These are phyloP conservation scores for Colletotrichum chlorophyti DNA, from an alignment of 2,329 filamentous ascomycete species.

Conservation along the genomic window DNA sequence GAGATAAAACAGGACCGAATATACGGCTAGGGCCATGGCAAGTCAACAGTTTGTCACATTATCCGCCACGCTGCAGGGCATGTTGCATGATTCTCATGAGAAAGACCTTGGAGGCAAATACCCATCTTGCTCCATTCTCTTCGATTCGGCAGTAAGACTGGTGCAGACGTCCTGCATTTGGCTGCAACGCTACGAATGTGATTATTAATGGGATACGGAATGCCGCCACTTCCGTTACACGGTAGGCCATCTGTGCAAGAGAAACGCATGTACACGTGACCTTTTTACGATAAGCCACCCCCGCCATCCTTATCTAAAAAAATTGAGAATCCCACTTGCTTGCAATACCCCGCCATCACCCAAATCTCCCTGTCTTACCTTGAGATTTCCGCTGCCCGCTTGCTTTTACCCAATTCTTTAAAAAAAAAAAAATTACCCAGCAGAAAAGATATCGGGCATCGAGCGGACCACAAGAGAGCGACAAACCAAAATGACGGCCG, in stretches of 20 bases:
- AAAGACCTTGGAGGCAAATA: too few species aligned
- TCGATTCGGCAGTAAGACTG: background rate
- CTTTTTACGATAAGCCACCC: constrained; percentile 12
- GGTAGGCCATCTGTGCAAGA: too few species aligned
- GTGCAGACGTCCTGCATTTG: background rate
- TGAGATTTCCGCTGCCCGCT: background rate
- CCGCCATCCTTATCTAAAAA: constrained; percentile 17
- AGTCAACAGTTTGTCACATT: too few species aligned
- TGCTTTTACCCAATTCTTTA: background rate
- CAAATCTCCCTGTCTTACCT: constrained; percentile 1
- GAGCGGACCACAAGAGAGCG: background rate
- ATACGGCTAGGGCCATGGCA: too few species aligned
- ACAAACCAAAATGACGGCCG: constrained; percentile 24
- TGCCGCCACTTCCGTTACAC: background rate
- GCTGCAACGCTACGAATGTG: background rate
- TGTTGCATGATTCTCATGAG: too few species aligned
- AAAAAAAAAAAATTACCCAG: background rate
- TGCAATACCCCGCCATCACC: constrained; percentile 24
- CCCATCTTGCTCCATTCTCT: background rate
- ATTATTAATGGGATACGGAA: constrained; percentile 4
- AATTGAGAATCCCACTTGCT: constrained; percentile 16
- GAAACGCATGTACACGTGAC: too few species aligned
- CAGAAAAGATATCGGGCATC: background rate
- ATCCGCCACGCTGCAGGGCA: too few species aligned
- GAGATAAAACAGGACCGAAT: too few species aligned